Evolutionary conservation across 768 basidiomycete genomes (phyloP).

Genomic region (Auriscalpium vulgare): DNA sequence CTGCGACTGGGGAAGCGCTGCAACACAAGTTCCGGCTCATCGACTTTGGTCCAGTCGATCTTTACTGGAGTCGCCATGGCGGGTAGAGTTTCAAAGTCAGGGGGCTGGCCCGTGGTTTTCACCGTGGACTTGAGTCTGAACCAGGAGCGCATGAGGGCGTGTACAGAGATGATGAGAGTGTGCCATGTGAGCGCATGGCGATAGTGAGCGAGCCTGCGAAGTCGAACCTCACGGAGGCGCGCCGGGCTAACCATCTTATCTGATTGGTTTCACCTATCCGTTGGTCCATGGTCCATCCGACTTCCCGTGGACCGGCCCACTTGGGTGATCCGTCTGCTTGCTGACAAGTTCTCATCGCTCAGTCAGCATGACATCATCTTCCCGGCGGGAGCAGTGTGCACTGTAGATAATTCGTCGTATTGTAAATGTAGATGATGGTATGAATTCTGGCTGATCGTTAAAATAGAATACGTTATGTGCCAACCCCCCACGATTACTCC

Average conservation of each 20-base stretch:
- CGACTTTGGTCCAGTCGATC: conserved; percentile 54
- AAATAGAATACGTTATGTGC: too few relatives aligned
- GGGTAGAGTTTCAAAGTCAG: background rate
- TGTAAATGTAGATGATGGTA: too few relatives aligned
- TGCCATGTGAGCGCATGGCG: background rate
- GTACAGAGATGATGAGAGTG: background rate
- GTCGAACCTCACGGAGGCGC: background rate
- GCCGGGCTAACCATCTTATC: background rate
- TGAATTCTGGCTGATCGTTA: too few relatives aligned
- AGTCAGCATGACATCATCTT: too few relatives aligned
- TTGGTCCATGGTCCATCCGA: too few relatives aligned
- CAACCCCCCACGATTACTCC: too few relatives aligned
- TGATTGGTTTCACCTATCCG: background rate
- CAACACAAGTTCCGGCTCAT: conserved; percentile 57
- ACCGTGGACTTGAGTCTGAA: background rate
- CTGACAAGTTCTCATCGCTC: too few relatives aligned
- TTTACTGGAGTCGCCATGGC: conserved; percentile 18
- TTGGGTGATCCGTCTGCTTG: too few relatives aligned
- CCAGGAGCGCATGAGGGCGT: background rate
- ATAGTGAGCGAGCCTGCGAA: background rate
- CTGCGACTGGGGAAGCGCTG: conserved; percentile 75
- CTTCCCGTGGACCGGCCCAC: too few relatives aligned
- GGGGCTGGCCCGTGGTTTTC: background rate
- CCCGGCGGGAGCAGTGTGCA: too few relatives aligned
- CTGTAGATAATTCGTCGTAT: too few relatives aligned